Evolutionary conservation across 225 moss, liverwort and hornwort genomes (phyloP).

Genomic region (Antitrichia curtipendula): DNA sequence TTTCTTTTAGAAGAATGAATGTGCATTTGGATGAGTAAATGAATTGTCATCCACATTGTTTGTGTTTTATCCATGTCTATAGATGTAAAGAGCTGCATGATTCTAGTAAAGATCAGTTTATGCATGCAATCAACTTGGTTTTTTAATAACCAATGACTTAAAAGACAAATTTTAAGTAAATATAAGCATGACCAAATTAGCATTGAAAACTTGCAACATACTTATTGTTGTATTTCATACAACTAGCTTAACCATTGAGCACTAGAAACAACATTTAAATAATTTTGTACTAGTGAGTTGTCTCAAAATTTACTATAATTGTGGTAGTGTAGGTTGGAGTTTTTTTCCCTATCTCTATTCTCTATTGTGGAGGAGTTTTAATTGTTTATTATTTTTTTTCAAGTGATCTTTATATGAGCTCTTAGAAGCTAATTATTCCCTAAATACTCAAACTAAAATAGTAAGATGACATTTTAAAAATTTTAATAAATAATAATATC

Average conservation of each 20-base stretch:
- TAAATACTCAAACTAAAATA: not conserved
- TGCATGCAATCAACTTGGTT: not conserved
- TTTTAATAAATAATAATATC: not conserved
- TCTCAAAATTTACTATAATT: not conserved
- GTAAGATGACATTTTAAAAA: rapidly evolving
- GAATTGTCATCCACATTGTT: not conserved
- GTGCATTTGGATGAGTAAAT: not conserved
- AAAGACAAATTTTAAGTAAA: not conserved
- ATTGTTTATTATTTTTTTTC: rapidly evolving
- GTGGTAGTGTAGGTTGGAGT: not conserved
- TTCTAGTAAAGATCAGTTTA: not conserved
- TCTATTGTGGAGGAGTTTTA: not conserved
- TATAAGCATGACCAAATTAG: not conserved
- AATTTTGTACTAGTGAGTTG: not conserved
- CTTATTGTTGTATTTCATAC: not conserved
- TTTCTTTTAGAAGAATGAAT: not conserved
- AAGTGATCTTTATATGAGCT: not conserved
- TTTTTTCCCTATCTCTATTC: no score
- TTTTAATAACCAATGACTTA: not conserved
- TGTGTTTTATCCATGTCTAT: not conserved
- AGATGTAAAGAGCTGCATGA: not conserved
- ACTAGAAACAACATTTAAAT: not conserved
- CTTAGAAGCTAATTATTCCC: not conserved
- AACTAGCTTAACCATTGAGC: not conserved
- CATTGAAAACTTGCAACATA: not conserved